Conservation (phyloP, 2,329 filamentous ascomycete genomes). For the Diplodia sapinea region DNA sequence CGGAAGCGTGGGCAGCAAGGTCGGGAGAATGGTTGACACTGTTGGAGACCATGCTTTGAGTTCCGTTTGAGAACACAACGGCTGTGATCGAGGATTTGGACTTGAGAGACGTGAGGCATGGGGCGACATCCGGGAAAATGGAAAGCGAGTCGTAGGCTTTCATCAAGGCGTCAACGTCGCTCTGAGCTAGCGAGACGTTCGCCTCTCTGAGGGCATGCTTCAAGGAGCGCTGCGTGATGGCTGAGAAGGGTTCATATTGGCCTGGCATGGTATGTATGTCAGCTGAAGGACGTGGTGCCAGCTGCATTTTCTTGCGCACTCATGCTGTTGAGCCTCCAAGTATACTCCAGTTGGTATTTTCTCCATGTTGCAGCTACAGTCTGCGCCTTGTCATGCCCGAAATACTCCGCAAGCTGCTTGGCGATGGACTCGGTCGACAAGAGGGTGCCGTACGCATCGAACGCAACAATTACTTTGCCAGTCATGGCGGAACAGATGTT, state of each 20-base stretch:
- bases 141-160: slow-evolving; percentile 67
- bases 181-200: slow-evolving; percentile 52
- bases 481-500: slow-evolving; percentile 54
- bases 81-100: slow-evolving; percentile 53
- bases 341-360: slow-evolving; percentile 76
- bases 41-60: slow-evolving; percentile 64
- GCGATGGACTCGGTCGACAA: slow-evolving; percentile 74
- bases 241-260: slow-evolving; percentile 65
- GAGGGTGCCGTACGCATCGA: slow-evolving; percentile 78
- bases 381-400: slow-evolving; percentile 63
- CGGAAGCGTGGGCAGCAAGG: slow-evolving; percentile 53
- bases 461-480: slow-evolving; percentile 63
- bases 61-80: slow-evolving; percentile 75
- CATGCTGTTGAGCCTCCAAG: slow-evolving; percentile 78
- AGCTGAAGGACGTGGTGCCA: neutral
- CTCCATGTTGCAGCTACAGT: slow-evolving; percentile 68
- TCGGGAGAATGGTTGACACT: slow-evolving; percentile 65
- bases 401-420: slow-evolving; percentile 61
- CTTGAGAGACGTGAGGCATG: slow-evolving; percentile 58
- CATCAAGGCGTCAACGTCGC: slow-evolving; percentile 62
- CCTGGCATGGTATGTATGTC: slow-evolving; percentile 49
- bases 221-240: slow-evolving; percentile 68
- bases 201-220: slow-evolving; percentile 68
- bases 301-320: slow-evolving; percentile 52
- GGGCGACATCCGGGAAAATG: slow-evolving; percentile 68